These are phyloP conservation scores for Symmetrospora coprosmae DNA, from an alignment of 768 basidiomycete species.

Conservation along the genomic window DNA sequence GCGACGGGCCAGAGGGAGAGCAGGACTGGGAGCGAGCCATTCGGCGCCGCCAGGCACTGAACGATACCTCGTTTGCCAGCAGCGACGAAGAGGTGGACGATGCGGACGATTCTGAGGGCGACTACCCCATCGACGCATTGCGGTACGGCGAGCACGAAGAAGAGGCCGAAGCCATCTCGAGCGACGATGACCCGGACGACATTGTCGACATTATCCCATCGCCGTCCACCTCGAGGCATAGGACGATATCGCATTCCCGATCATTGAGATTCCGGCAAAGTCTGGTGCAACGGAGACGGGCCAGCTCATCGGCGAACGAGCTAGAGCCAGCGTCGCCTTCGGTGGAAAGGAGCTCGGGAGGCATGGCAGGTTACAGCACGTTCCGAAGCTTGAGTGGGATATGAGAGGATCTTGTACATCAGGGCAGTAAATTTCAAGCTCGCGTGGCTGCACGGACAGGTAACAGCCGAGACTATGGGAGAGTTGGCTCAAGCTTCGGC, in stretches of 20 bases:
- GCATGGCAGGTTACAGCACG: constrained; percentile 8
- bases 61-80: constrained; percentile 1
- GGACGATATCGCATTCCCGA: constrained; percentile 15
- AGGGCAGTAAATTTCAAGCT: no score
- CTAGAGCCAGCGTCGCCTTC: no score
- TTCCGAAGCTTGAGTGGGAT: constrained; percentile 16
- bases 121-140: background rate
- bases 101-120: background rate
- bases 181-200: constrained; percentile 11
- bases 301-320: no score
- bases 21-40: background rate
- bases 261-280: constrained; percentile 9
- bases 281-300: no score
- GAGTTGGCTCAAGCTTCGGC: no score
- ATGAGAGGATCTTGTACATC: no score
- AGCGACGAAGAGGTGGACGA: no score
- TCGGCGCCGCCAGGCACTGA: background rate
- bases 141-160: background rate
- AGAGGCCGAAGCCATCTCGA: background rate
- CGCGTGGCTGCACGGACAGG: no score
- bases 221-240: background rate
- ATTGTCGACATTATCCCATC: constrained; percentile 19
- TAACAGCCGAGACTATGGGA: no score
- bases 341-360: no score
- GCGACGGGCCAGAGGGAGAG: background rate